These are phyloP conservation scores for Sclerospora graminicola DNA, from an alignment of 352 stramenopile species.

Conservation along the genomic window DNA sequence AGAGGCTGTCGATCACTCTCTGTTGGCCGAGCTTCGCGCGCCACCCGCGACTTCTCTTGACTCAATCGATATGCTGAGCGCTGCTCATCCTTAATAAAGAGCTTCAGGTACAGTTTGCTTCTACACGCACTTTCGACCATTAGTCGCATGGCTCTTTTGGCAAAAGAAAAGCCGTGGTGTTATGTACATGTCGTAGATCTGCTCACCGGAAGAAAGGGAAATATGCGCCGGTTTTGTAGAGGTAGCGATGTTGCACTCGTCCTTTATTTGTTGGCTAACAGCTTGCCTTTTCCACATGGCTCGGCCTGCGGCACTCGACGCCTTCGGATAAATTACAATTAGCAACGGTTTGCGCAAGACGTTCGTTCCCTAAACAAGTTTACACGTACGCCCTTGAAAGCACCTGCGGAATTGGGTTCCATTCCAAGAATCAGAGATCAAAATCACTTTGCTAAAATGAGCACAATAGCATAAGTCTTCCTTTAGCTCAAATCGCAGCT, in stretches of 20 bases:
- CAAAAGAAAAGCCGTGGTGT: too few species aligned
- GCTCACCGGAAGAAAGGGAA: too few species aligned
- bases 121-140: slow-evolving; percentile 16
- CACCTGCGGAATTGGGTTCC: too few species aligned
- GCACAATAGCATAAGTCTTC: too few species aligned
- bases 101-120: slow-evolving; percentile 60
- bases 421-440: too few species aligned
- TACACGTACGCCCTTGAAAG: background rate
- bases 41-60: slow-evolving; percentile 19
- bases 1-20: too few species aligned
- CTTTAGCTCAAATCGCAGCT: too few species aligned
- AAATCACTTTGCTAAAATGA: slow-evolving; percentile 28
- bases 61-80: slow-evolving; percentile 44
- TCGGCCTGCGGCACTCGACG: slow-evolving; percentile 36
- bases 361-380: background rate
- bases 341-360: background rate
- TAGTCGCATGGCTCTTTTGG: slow-evolving; percentile 36
- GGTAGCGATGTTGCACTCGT: too few species aligned
- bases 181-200: too few species aligned
- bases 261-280: too few species aligned
- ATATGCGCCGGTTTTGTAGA: too few species aligned
- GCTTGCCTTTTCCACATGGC: slow-evolving; percentile 44
- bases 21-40: too few species aligned
- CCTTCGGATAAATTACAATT: slow-evolving; percentile 18
- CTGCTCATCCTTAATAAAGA: slow-evolving; percentile 54